These are phyloP conservation scores for Basidiobolus meristosporus DNA, from an alignment of 371 early-diverging fungal genomes.

Conservation along the genomic window DNA sequence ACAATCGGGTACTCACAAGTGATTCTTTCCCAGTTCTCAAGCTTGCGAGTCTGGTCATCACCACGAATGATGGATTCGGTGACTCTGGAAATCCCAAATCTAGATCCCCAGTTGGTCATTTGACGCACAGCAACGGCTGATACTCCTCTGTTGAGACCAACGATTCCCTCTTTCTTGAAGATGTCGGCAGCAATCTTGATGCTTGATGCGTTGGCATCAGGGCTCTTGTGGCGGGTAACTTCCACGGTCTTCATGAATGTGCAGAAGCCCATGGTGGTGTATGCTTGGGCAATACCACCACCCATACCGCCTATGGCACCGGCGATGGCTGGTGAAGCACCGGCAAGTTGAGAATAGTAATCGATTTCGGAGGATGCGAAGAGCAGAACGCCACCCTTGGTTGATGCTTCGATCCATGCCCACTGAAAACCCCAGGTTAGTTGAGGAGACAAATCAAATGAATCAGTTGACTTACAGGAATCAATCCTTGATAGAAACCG, in stretches of 20 bases:
- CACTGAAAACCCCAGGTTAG: constrained; percentile 15
- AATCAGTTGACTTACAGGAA: constrained; percentile 22
- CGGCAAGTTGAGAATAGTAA: constrained; percentile 28
- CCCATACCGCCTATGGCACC: constrained; percentile 87
- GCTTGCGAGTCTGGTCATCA: neutral
- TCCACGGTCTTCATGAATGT: constrained; percentile 98
- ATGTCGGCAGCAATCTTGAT: constrained; percentile 72
- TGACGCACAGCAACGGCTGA: constrained; percentile 83
- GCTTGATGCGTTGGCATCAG: constrained; percentile 43
- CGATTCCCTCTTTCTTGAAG: constrained; percentile 77
- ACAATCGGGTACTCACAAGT: neutral
- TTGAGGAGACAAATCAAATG: neutral
- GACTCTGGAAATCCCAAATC: constrained; percentile 42
- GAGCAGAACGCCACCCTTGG: constrained; percentile 87
- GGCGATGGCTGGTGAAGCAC: constrained; percentile 35
- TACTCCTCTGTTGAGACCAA: constrained; percentile 92
- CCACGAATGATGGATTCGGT: constrained; percentile 1
- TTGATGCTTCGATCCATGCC: constrained; percentile 87
- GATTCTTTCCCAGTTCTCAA: constrained; percentile 1
- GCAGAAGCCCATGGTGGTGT: constrained; percentile 96
- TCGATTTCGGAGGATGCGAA: constrained; percentile 88
- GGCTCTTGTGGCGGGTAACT: constrained; percentile 83
- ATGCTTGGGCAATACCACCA: constrained; percentile 80
- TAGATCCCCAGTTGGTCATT: constrained; percentile 93
- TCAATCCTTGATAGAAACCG: constrained; percentile 68